Percentiles rank a stretch among this genome's conserved stretches.
Conservation (phyloP, 2,329 filamentous ascomycete species). For the Graphium sp. region DNA sequence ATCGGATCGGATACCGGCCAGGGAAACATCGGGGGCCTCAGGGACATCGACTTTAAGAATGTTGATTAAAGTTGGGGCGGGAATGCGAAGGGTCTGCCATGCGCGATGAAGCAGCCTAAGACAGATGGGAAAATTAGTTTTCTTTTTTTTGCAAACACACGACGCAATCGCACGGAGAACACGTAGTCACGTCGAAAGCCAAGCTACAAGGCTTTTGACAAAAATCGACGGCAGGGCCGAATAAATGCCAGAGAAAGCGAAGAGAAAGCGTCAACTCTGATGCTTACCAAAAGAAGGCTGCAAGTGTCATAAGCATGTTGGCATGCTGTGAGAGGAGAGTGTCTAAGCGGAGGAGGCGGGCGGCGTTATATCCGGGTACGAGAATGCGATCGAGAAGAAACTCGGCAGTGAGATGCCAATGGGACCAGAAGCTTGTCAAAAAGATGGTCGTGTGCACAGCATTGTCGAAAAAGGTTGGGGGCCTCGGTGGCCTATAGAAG, state of each 20-base stretch:
- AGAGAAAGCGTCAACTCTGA: not conserved
- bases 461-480: conserved; percentile 7
- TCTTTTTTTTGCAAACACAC: no score
- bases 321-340: conserved; percentile 6
- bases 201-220: not conserved
- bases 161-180: not conserved
- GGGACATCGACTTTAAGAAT: conserved; percentile 92
- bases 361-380: conserved; percentile 3
- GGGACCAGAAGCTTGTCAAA: conserved; percentile 7
- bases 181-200: not conserved
- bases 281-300: conserved; percentile 6
- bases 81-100: conserved; percentile 77
- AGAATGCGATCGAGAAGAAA: conserved; percentile 3
- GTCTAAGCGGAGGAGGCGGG: conserved; percentile 4
- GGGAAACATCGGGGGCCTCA: conserved; percentile 71
- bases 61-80: conserved; percentile 76
- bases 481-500: conserved; percentile 7
- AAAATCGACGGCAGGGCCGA: conserved; percentile 1
- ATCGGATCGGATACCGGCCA: conserved; percentile 76
- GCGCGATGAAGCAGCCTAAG: conserved; percentile 68
- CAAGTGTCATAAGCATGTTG: conserved; percentile 6
- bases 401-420: conserved; percentile 6
- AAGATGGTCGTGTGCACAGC: conserved; percentile 7
- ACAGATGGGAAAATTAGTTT: conserved; percentile 1
- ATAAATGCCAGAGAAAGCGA: conserved; percentile 2